Conservation (phyloP, 1,139 yeast genomes). For the Saccharomycopsis hybrid region DNA sequence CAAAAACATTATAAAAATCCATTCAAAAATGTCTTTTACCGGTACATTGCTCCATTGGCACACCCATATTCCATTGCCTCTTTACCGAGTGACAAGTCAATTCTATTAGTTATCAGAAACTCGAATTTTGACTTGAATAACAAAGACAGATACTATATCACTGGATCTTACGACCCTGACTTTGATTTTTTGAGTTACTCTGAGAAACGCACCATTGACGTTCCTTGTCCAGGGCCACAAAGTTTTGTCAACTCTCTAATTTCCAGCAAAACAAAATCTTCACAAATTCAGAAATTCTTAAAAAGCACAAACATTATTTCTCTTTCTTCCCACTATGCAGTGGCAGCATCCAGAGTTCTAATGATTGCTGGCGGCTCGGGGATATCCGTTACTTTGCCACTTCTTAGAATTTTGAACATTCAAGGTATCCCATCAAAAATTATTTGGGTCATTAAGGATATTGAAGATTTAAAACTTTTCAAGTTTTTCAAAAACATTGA, state of each 20-base stretch:
- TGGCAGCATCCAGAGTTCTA: slow-evolving; percentile 33
- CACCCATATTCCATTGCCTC: slow-evolving; percentile 88
- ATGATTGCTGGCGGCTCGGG: slow-evolving; percentile 77
- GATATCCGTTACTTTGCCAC: slow-evolving; percentile 72
- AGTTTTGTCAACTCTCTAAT: too few relatives aligned
- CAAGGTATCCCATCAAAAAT: slow-evolving; percentile 74
- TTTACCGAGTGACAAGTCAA: slow-evolving; percentile 41
- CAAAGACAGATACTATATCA: slow-evolving; percentile 49
- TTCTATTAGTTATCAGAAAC: slow-evolving; percentile 51
- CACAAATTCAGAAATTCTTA: too few relatives aligned
- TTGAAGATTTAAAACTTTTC: slow-evolving; percentile 62
- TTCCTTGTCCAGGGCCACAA: too few relatives aligned
- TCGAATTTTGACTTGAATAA: slow-evolving; percentile 54
- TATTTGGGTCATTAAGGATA: slow-evolving; percentile 86
- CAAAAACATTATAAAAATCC: slow-evolving; percentile 32
- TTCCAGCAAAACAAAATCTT: neutral
- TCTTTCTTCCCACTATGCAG: slow-evolving; percentile 21
- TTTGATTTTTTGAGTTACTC: slow-evolving; percentile 31
- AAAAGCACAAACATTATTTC: slow-evolving; percentile 11
- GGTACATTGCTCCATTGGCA: slow-evolving; percentile 33
- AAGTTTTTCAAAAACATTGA: slow-evolving; percentile 59
- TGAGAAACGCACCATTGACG: neutral
- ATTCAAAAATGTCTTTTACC: slow-evolving; percentile 28
- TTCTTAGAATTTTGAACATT: slow-evolving; percentile 67
- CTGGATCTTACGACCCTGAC: slow-evolving; percentile 73